A percentile compares a stretch with the other conserved stretches of the same genome.
phyloP scores from a whole-genome alignment of 345 rosid genomes.

The Syzygium aromaticum region DNA sequence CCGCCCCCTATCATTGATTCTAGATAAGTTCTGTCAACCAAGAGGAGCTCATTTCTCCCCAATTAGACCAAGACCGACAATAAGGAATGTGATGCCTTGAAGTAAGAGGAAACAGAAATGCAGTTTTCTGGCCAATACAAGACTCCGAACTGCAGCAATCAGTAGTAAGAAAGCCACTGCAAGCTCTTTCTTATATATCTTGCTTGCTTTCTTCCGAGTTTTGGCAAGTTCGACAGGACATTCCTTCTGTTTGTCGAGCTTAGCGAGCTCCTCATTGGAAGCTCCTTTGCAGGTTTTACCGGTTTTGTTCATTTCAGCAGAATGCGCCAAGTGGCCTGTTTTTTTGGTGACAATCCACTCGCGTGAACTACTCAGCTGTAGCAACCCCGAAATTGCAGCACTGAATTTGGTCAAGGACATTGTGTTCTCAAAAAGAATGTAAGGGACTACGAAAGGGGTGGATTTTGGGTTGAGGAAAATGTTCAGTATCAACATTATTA shows the following conservation, averaged over 20 bases:
- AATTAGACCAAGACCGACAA: conserved; percentile 9
- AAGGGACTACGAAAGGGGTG: conserved; percentile 1
- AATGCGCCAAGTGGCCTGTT: background rate
- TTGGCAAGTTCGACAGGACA: background rate
- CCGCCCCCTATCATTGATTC: background rate
- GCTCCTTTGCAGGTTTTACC: background rate
- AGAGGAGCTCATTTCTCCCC: background rate
- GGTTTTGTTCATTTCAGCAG: background rate
- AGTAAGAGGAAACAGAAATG: conserved; percentile 1
- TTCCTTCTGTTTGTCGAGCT: background rate
- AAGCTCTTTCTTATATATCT: conserved; percentile 6
- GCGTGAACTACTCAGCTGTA: conserved; percentile 1
- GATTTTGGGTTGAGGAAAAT: conserved; percentile 3
- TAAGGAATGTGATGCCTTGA: conserved; percentile 6
- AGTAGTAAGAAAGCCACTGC: conserved; percentile 5
- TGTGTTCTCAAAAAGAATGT: conserved; percentile 12
- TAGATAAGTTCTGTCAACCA: background rate
- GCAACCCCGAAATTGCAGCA: conserved; percentile 2
- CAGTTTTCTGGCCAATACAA: conserved; percentile 1
- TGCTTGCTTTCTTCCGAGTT: conserved; percentile 1
- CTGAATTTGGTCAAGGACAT: conserved; percentile 8
- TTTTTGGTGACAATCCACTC: conserved; percentile 15
- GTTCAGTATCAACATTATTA: conserved; percentile 4
- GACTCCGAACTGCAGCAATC: conserved; percentile 4
- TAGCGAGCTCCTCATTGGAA: background rate